Evolutionary conservation across 1,284 basidiomycete genomes (phyloP), one percentile per base, ranked within the genome.

Genomic region (Schizophyllum commune): DNA sequence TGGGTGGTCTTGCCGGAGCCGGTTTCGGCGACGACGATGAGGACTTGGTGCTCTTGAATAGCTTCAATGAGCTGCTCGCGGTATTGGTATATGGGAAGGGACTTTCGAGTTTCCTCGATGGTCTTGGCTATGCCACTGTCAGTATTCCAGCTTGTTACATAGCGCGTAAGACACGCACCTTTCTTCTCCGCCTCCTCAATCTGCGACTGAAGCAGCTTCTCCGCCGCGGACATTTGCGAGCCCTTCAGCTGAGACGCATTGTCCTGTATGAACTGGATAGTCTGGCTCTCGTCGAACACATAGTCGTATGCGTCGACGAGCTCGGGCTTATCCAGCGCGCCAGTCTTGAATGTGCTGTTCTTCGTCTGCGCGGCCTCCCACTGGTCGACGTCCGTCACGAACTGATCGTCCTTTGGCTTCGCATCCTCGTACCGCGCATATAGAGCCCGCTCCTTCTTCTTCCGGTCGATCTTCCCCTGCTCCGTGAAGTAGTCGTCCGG

Each of bases 1-100:
- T 99, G 97, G 0, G 97, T 99, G 1, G 97, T 99, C 77, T 99
- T 99, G 22, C 97, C 97, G 0, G 94, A 97, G 21, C 96, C 96
- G 0, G 94, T 96, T 74, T 96, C 94, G 3, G 93, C 94, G 56
- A 94, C 92, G 32, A 96, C 92, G 61, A 96, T 94, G 62, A 96
- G 82, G 22, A 96, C 88, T 71, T 98, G 97, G 70, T 98, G 89
- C 56, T 95, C 85, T 58, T 85, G 85, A 63, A 99, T 90, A 0
- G 97, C 96, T 20, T 89, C 84, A 7, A 99, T 86, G 19, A 98
- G 84, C 60, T 93, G 81, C 56, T 96, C 88, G 58, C 93, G 89
- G 77, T 88, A 96, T 22, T 83, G 79, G 70, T 91, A 96, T 58
- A 98, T 95, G 0, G 95, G 95, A 5, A 98, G 79, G 5, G 89